Base-by-base conservation (phyloP, 1,284 basidiomycete genomes). In the Trichosporon faecale region DNA sequence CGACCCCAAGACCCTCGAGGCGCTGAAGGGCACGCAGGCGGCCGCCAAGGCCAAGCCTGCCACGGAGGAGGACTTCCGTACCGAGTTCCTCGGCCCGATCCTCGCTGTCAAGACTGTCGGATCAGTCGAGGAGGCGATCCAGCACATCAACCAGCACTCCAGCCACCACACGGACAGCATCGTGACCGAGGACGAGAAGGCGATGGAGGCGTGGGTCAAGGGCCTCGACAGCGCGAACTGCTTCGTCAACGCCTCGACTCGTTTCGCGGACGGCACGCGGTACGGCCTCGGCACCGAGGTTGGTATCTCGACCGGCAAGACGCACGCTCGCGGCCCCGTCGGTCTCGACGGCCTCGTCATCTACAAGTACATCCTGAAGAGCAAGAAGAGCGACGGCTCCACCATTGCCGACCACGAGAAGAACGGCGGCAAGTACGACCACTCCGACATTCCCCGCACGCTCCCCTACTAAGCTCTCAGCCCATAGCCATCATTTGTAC, bases 261-360 rank as follows among this genome's bases (percentile, higher is more conserved):
- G 97, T 63, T 99, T 99, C 79, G 92, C 95, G 0, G 97, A 99
- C 82, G 97, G 97, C 1, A 98, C 96, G 84, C 85, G 97, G 68
- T 99, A 95, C 82, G 97, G 97, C 0, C 93, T 98, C 74, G 97
- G 97, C 0, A 96, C 97, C 1, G 97, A 99, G 84, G 96, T 99
- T 0, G 97, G 97, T 9, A 98, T 99, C 79, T 92, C 91, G 79
- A 99, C 97, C 0, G 95, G 95, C 1, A 91, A 93, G 77, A 98
- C 97, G 67, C 97, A 99, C 79, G 96, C 97, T 2, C 87, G 97
- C 33, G 97, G 97, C 1, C 97, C 97, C 0, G 97, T 99, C 0
- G 97, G 97, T 0, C 85, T 99, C 66, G 95, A 98, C 74, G 97
- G 97, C 1, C 85, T 98, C 73, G 91, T 95, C 63, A 96, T 91